Base-by-base conservation (phyloP, 805 yeast genomes). In the Sporopachydermia lactativora region DNA sequence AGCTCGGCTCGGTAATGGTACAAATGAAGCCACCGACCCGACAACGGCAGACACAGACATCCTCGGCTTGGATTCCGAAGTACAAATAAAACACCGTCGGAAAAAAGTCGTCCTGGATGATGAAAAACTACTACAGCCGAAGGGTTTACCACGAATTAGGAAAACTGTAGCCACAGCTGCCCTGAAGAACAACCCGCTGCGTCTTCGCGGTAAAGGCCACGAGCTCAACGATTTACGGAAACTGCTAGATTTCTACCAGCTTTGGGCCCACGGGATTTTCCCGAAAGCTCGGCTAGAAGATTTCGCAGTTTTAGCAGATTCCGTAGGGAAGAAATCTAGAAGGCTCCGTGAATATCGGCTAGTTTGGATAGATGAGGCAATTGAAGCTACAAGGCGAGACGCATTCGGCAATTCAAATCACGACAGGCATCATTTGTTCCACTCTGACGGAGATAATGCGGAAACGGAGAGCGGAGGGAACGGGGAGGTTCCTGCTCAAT, bases 281-380 rank as follows among this genome's bases (percentile, higher is more conserved):
- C 94, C 96, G 3, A 81, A 80, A 60, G 84, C 92, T 13, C 77
- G 73, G 46, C 82, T 86, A 47, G 63, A 64, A 38, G 94, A 83
- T 54, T 77, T 86, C 50, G 59, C 80, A 1, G 62, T 66, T 17
- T 57, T 79, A 48, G 57, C 77, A 39, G 63, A 68, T 35, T 58
- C 65, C 13, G 65, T 74, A 35, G 77, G 81, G 11, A 58, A 55
- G 45, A 55, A 52, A 3, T 58, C 69, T 16, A 56, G 61, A 14
- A 58, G 55, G 11, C 56, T 74, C 19, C 65, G 64, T 43, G 61
- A 57, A 2, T 60, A 67, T 45, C 60, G 76, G 49, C 55, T 63
- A 35, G 54, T 52, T 11, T 51, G 58, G 42, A 54, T 68, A 11
- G 53, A 59, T 18, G 58, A 59, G 15, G 78, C 8, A 38, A 34